Evolutionary conservation across 2,329 filamentous ascomycete genomes (phyloP).

Genomic region (Tympanopsis confertula): DNA sequence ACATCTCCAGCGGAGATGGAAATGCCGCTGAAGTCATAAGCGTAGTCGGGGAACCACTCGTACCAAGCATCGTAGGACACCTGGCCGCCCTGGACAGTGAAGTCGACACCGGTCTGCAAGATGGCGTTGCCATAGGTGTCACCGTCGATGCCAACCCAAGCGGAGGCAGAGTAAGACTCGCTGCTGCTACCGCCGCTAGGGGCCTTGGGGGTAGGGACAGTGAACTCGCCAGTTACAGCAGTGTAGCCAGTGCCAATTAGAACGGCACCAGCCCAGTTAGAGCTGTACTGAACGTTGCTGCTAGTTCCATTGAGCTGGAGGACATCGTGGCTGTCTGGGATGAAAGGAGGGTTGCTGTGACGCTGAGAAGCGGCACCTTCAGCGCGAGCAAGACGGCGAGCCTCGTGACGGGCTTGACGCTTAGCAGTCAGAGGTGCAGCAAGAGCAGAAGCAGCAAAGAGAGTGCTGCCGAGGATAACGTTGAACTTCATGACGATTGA

Average conservation of each 20-base stretch:
- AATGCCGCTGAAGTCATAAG: conserved; percentile 36
- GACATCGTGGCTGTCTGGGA: conserved; percentile 10
- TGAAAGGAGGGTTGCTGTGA: conserved; percentile 17
- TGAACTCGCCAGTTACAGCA: conserved; percentile 39
- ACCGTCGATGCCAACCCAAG: conserved; percentile 52
- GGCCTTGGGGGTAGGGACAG: conserved; percentile 33
- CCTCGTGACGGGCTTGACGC: conserved; percentile 17
- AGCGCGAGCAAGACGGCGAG: conserved; percentile 11
- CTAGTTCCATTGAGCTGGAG: conserved; percentile 18
- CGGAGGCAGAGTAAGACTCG: conserved; percentile 30
- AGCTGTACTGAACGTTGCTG: conserved; percentile 33
- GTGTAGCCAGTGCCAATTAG: conserved; percentile 37
- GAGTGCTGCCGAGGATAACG: conserved; percentile 18
- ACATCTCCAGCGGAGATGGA: conserved; percentile 28
- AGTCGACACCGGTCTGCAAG: conserved; percentile 45
- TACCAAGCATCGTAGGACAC: conserved; percentile 44
- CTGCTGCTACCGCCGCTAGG: conserved; percentile 21
- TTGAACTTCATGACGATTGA: conserved; percentile 35
- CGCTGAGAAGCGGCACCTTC: conserved; percentile 12
- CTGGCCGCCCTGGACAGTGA: conserved; percentile 27
- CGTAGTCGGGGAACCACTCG: conserved; percentile 47
- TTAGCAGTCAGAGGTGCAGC: conserved; percentile 31
- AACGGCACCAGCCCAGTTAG: conserved; percentile 49
- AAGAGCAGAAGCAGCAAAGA: conserved; percentile 26
- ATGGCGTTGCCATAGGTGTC: conserved; percentile 41